These are phyloP conservation scores for Salix viminalis DNA, from an alignment of 345 rosid genomes.

Conservation along the genomic window DNA sequence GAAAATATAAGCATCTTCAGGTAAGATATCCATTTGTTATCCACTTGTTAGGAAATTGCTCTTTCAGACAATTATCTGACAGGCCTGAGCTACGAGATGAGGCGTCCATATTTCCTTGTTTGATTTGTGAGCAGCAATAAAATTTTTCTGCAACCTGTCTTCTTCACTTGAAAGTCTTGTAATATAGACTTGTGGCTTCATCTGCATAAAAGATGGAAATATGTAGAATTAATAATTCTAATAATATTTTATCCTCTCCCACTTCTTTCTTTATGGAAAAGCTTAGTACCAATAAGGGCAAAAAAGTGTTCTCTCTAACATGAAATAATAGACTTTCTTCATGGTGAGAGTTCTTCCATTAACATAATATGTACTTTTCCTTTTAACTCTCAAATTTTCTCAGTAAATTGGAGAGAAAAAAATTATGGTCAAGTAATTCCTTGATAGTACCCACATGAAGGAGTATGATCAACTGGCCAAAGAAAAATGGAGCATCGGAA, in stretches of 20 bases:
- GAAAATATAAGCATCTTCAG: conserved; percentile 70
- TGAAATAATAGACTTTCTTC: no score
- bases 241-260: no score
- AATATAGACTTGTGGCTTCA: background rate
- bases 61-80: background rate
- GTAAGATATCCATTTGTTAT: conserved; percentile 26
- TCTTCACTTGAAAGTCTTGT: background rate
- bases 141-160: background rate
- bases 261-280: no score
- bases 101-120: background rate
- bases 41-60: background rate
- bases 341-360: no score
- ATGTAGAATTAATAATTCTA: background rate
- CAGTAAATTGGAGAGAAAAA: background rate
- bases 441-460: background rate
- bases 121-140: background rate
- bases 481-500: background rate
- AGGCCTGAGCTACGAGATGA: background rate
- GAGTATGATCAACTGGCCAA: background rate
- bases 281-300: no score
- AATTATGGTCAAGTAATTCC: background rate
- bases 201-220: background rate
- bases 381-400: no score
- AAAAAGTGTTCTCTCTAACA: no score
- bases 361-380: no score